Conservation (phyloP, 208 protist genomes). For the Crithidia sp. region DNA sequence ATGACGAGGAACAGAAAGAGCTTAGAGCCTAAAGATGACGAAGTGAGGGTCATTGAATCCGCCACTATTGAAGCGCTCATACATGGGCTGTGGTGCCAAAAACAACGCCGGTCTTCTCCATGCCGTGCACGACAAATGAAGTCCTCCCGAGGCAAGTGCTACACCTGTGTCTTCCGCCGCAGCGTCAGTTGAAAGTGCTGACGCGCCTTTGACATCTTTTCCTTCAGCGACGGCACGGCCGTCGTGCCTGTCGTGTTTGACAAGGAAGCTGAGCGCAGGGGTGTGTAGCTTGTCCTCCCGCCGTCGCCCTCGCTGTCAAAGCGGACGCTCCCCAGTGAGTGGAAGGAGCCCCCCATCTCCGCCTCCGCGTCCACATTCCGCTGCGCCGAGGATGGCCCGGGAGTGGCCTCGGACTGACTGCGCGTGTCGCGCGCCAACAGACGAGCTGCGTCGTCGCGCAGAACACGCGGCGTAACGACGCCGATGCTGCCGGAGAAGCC, state of each 20-base stretch:
- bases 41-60: no score
- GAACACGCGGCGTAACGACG: conserved; percentile 1
- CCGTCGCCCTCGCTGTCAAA: background rate
- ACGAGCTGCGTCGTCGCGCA: background rate
- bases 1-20: no score
- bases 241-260: background rate
- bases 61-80: no score
- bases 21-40: no score
- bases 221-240: background rate
- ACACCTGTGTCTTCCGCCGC: conserved; percentile 5
- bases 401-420: conserved; percentile 10
- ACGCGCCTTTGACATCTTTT: conserved; percentile 8
- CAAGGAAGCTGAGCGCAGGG: background rate
- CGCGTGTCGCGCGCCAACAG: background rate
- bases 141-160: background rate
- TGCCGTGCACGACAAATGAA: no score
- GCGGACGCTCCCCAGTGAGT: background rate
- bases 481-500: conserved; percentile 9
- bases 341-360: background rate
- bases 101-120: no score
- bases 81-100: no score
- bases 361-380: background rate
- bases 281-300: background rate
- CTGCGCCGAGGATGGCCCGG: conserved; percentile 6
- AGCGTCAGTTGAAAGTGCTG: conserved; percentile 13